phyloP scores from a whole-genome alignment of 164 flowering plant genomes.

The Amborella trichopoda region DNA sequence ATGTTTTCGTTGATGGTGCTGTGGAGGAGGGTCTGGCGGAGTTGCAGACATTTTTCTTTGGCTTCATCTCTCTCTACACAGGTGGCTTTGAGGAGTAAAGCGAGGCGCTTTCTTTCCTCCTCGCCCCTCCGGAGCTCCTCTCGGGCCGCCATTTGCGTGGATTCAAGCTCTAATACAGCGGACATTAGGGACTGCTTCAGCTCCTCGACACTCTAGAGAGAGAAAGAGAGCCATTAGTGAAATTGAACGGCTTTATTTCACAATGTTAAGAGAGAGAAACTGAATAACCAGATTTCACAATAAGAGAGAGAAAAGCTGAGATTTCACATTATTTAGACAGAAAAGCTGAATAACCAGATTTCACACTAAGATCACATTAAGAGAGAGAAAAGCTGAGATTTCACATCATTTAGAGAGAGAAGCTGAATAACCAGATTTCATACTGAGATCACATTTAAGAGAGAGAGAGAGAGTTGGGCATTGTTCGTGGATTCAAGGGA shows the following conservation, averaged over 20 bases:
- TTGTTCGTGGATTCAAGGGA: too few species aligned
- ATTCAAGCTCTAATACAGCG: conserved; percentile 67
- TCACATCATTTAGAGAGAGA: background rate
- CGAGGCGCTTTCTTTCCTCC: conserved; percentile 40
- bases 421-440: background rate
- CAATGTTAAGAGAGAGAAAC: background rate
- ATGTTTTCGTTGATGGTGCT: conserved; percentile 19
- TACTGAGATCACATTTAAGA: background rate
- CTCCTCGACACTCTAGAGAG: conserved; percentile 57
- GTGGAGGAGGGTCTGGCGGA: conserved; percentile 35
- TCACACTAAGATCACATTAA: background rate
- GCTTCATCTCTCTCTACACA: conserved; percentile 68
- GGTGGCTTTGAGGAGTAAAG: conserved; percentile 31
- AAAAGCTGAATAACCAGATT: background rate
- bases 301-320: background rate
- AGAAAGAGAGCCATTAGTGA: conserved; percentile 2
- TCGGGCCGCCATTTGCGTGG: conserved; percentile 46
- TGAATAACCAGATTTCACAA: background rate
- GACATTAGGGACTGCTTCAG: conserved; percentile 42
- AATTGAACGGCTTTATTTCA: background rate
- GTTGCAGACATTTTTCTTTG: conserved; percentile 40
- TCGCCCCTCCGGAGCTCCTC: conserved; percentile 72
- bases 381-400: background rate
- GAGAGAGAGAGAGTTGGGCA: background rate
- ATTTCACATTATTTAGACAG: background rate